These are phyloP conservation scores for Mortierella sp. DNA, from an alignment of 371 early-diverging fungal genomes.

Conservation along the genomic window DNA sequence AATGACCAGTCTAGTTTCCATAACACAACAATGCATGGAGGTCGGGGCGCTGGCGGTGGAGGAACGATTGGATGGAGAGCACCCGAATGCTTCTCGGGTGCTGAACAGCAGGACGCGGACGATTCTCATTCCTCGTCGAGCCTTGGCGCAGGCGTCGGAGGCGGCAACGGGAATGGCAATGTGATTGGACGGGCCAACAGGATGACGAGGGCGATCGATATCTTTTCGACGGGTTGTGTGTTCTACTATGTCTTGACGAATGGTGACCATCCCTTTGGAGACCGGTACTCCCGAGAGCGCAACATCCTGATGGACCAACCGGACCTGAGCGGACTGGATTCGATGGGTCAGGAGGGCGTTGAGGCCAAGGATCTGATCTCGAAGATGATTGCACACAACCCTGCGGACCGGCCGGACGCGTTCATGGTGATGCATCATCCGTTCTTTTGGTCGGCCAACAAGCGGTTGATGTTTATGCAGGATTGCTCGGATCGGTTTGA, in stretches of 20 bases:
- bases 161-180: slow-evolving; percentile 21
- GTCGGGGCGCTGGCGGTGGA: slow-evolving; percentile 69
- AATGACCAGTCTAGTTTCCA: slow-evolving; percentile 96
- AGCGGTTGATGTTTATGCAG: slow-evolving; percentile 90
- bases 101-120: slow-evolving; percentile 32
- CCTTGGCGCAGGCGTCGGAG: slow-evolving; percentile 31
- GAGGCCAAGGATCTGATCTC: slow-evolving; percentile 93
- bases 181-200: slow-evolving; percentile 53
- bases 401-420: slow-evolving; percentile 83
- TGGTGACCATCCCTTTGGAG: slow-evolving; percentile 97
- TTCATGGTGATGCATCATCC: slow-evolving; percentile 88
- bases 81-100: slow-evolving; percentile 82
- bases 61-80: slow-evolving; percentile 99
- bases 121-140: slow-evolving; percentile 29
- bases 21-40: slow-evolving; percentile 76
- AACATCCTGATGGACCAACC: slow-evolving; percentile 86
- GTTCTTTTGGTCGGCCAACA: slow-evolving; percentile 92
- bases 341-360: slow-evolving; percentile 76
- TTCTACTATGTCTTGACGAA: slow-evolving; percentile 91
- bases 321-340: slow-evolving; percentile 78
- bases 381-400: slow-evolving; percentile 88
- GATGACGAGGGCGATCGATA: slow-evolving; percentile 92
- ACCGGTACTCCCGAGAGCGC: slow-evolving; percentile 87
- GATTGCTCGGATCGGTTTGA: slow-evolving; percentile 97
- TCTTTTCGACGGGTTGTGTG: slow-evolving; percentile 96